Conservation (phyloP, 768 basidiomycete genomes). For the Tephrocybe sp. region DNA sequence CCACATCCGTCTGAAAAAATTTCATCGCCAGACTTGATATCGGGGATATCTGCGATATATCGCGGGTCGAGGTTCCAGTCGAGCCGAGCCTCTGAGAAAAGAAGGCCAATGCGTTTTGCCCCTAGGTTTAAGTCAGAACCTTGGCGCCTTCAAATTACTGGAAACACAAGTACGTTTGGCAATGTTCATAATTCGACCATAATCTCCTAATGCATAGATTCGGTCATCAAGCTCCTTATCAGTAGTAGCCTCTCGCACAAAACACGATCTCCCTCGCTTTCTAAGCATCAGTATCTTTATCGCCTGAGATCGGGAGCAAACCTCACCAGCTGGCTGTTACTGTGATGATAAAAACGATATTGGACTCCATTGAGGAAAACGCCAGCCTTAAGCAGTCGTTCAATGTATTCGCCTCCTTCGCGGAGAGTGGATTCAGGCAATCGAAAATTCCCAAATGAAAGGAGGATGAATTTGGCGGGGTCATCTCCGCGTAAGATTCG, state of each 20-base stretch:
- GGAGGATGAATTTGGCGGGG: conserved; percentile 50
- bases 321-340: conserved; percentile 62
- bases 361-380: conserved; percentile 55
- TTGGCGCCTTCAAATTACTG: not conserved
- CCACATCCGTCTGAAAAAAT: conserved; percentile 71
- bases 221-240: conserved; percentile 57
- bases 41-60: conserved; percentile 51
- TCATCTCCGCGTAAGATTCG: conserved; percentile 59
- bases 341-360: conserved; percentile 71
- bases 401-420: conserved; percentile 52
- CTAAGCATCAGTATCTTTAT: not conserved
- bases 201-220: conserved; percentile 58
- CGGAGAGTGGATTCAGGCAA: conserved; percentile 51
- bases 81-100: conserved; percentile 62
- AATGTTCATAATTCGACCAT: conserved; percentile 56
- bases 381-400: conserved; percentile 50
- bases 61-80: conserved; percentile 53
- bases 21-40: conserved; percentile 55
- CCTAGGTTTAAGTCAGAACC: conserved; percentile 31
- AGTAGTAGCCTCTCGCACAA: conserved; percentile 49
- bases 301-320: not conserved
- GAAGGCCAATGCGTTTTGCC: conserved; percentile 64
- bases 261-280: conserved; percentile 62
- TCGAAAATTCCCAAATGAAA: conserved; percentile 50
- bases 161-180: conserved; percentile 50